Base-by-base conservation (phyloP, 2,329 filamentous ascomycete species). In the Talaromyces sp. region DNA sequence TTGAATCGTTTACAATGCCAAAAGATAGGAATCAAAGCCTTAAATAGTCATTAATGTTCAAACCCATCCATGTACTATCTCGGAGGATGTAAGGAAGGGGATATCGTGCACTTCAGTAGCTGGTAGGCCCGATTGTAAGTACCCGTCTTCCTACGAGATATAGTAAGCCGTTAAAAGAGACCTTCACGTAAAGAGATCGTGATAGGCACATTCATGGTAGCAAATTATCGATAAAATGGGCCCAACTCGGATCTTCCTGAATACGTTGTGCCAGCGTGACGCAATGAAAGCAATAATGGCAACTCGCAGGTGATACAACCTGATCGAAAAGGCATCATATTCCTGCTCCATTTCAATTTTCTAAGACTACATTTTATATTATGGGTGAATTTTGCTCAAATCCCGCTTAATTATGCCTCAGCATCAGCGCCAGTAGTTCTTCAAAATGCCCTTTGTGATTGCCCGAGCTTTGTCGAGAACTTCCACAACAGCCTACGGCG, bases 401-500 rank as follows among this genome's bases (percentile, higher is more conserved):
- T 27, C 1, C 27, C 27, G 6, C 27, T 27, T 22, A 13, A 0
- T 11, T 4, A 4, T 22, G 0, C 5, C 43, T 6, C 43, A 13
- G 11, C 3, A 22, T 22, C 4, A 47, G 19, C 22, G 43, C 43
- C 43, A 47, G 9, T 47, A 47, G 6, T 47, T 47, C 10, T 22
- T 22, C 43, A 47, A n/a, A 19, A 22, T 47, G 17, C 47, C 25
- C 49, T 52, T 52, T 17, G 15, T n/a, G 1, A 52, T 52, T 31
- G 56, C 10, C 56, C 62, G 61, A 19, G 54, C 62, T 25, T n/a
- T 67, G 47, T 81, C 75, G 39, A 82, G 66, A 6, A 75, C 75
- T 61, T 75, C 56, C 6, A 81, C 71, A 0, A 80, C 71, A 37
- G 79, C 76, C 5, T 78, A 72, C 11, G 78, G 77, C 63, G 82